Evolutionary conservation across 306 rosid genomes (phyloP).

Genomic region (Rubus idaeus): DNA sequence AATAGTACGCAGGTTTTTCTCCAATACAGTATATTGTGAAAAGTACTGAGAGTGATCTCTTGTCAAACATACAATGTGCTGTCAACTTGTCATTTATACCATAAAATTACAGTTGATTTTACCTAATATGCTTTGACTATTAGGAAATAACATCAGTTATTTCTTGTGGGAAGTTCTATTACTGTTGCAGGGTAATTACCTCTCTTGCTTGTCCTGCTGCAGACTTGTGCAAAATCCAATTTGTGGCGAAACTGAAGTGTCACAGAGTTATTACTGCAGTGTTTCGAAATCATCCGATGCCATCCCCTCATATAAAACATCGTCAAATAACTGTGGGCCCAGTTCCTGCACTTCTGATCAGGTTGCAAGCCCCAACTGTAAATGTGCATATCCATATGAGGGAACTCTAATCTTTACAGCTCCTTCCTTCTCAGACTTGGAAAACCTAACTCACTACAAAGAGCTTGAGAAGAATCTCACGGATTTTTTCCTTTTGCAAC

Average conservation of each 20-base stretch:
- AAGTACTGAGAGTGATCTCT: not conserved
- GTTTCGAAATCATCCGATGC: conserved; percentile 10
- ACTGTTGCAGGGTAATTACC: not conserved
- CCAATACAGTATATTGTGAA: not conserved
- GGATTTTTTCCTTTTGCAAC: not conserved
- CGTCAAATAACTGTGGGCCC: conserved; percentile 37
- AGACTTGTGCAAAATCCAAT: conserved; percentile 56
- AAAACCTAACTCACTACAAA: conserved; percentile 25
- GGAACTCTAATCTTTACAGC: conserved; percentile 61
- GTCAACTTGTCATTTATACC: not conserved
- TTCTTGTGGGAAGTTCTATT: not conserved
- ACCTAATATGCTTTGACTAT: not conserved
- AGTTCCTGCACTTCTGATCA: conserved; percentile 33
- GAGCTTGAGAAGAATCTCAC: conserved; percentile 30
- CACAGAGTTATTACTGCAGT: conserved; percentile 39
- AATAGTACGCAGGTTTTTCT: not conserved
- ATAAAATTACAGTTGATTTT: not conserved
- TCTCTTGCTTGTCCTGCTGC: conserved; percentile 2
- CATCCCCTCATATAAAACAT: conserved; percentile 29
- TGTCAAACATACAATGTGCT: not conserved
- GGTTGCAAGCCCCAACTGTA: conserved; percentile 61
- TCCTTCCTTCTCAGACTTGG: conserved; percentile 51
- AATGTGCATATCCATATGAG: conserved; percentile 61
- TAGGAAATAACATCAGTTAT: not conserved
- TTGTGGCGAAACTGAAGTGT: conserved; percentile 27